Evolutionary conservation across 2,329 filamentous ascomycete species (phyloP), one percentile per base, ranked within the genome.

Genomic region (Fusarium euwallaceae): DNA sequence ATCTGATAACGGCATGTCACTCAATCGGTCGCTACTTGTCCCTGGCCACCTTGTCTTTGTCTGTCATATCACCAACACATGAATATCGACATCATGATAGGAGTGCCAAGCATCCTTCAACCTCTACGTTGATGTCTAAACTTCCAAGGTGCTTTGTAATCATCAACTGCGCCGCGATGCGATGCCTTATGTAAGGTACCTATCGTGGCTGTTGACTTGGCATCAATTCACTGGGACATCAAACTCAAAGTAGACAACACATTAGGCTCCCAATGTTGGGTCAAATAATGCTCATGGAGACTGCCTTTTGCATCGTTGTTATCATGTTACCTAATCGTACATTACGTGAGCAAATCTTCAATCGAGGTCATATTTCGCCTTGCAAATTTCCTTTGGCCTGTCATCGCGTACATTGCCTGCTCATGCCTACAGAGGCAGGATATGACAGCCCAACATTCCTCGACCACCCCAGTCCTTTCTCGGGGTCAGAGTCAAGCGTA

Each of bases 381-480:
- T 53, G 45, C 17, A n/a, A 37, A 29, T 17, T 43, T 58, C 37
- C 43, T 34, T 64, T 24, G 36, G 5, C 29, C 20, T 64, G 37
- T 17, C 34, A 53, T 59, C 8, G 22, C 34, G 24, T 59, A 51
- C 16, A 67, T 58, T n/a, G 29, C 34, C n/a, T 58, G 17, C 39
- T 27, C 62, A 48, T 36, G 20, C 22, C 64, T 86, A 97, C 66
- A 97, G 76, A 29, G 94, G 95, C 75, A 98, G 84, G 73, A 98
- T 90, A 85, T 98, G 95, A 82, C 96, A 99, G 64, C 96, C 96
- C 78, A 99, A 85, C 82, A 97, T 86, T 14, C 96, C 97, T 82
- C 95, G 89, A 34, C 97, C 97, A 76, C 96, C 96, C 96, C 97
- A 99, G 80, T 95, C 88, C 53, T 91, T 90, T 77, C 91, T 89